phyloP scores from a whole-genome alignment of 108 stramenopile genomes.

The Cylindrotheca closterium region DNA sequence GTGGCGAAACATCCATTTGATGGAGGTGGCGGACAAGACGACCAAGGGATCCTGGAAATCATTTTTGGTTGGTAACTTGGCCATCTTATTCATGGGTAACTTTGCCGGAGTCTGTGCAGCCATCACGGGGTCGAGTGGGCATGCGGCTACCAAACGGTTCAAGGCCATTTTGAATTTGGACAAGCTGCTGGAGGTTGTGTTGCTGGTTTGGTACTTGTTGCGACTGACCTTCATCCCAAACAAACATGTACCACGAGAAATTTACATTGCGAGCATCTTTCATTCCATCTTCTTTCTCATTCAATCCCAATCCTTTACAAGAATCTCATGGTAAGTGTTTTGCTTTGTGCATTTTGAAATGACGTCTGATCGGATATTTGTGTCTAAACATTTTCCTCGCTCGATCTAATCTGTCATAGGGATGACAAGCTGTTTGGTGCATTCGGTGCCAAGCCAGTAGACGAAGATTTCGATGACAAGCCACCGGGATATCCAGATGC shows the following conservation, averaged over 20 bases:
- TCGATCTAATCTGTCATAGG: too few relatives aligned
- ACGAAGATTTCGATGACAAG: too few relatives aligned
- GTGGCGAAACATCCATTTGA: slow-evolving; percentile 83
- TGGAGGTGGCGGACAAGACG: slow-evolving; percentile 74
- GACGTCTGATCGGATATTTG: too few relatives aligned
- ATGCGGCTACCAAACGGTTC: slow-evolving; percentile 65
- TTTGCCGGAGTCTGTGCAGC: slow-evolving; percentile 70
- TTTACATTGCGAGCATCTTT: slow-evolving; percentile 72
- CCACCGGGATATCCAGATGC: too few relatives aligned
- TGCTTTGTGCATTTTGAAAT: too few relatives aligned
- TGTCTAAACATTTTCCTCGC: too few relatives aligned
- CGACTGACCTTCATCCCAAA: slow-evolving; percentile 61
- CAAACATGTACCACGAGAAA: slow-evolving; percentile 62
- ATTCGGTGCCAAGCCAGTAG: too few relatives aligned
- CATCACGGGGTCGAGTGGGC: slow-evolving; percentile 42
- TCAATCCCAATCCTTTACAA: slow-evolving; percentile 76
- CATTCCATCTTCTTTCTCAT: slow-evolving; percentile 79
- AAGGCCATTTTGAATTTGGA: slow-evolving; percentile 84
- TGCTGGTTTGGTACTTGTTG: slow-evolving; percentile 68
- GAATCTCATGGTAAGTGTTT: slow-evolving; percentile 56
- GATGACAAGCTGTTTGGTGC: too few relatives aligned
- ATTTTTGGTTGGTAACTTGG: slow-evolving; percentile 45
- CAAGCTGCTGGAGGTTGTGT: slow-evolving; percentile 64
- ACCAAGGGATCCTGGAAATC: slow-evolving; percentile 43
- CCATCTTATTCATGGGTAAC: slow-evolving; percentile 71